These are phyloP conservation scores for Schizosaccharomyces osmophilus DNA, from an alignment of 805 yeast genomes.

Conservation along the genomic window DNA sequence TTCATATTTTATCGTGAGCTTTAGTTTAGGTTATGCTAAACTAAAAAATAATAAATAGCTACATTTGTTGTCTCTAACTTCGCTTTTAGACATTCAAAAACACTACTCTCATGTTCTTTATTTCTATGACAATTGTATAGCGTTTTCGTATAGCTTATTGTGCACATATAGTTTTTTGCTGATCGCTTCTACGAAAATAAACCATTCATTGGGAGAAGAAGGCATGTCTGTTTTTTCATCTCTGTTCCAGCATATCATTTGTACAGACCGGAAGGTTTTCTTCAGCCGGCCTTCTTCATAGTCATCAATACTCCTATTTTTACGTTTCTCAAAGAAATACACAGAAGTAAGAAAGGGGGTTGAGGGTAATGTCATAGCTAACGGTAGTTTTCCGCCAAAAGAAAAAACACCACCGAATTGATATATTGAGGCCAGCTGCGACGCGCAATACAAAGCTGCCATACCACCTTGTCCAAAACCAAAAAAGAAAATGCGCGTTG, in stretches of 20 bases:
- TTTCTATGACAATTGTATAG: background rate
- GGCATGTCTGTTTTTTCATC: background rate
- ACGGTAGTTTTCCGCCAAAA: background rate
- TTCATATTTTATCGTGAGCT: too few species aligned
- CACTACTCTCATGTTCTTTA: too few species aligned
- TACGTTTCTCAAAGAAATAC: background rate
- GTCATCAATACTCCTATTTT: too few species aligned
- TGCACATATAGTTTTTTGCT: background rate
- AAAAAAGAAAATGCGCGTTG: background rate
- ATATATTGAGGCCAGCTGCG: background rate
- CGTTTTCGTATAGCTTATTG: background rate
- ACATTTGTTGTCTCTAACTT: too few species aligned
- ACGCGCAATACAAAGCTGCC: background rate
- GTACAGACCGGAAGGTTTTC: background rate
- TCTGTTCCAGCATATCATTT: background rate
- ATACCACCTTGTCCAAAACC: conserved; percentile 3
- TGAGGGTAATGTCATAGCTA: background rate
- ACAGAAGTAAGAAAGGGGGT: background rate
- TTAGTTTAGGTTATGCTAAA: too few species aligned
- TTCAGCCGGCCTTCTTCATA: background rate
- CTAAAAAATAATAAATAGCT: too few species aligned
- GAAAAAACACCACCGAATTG: conserved; percentile 1
- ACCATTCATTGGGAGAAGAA: background rate
- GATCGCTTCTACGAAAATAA: background rate
- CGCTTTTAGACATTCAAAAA: too few species aligned